A percentile compares a stretch with the other conserved stretches of the same genome.
These are phyloP conservation scores for Fusarium sp. DNA, from an alignment of 2,329 filamentous ascomycete species.

Conservation along the genomic window DNA sequence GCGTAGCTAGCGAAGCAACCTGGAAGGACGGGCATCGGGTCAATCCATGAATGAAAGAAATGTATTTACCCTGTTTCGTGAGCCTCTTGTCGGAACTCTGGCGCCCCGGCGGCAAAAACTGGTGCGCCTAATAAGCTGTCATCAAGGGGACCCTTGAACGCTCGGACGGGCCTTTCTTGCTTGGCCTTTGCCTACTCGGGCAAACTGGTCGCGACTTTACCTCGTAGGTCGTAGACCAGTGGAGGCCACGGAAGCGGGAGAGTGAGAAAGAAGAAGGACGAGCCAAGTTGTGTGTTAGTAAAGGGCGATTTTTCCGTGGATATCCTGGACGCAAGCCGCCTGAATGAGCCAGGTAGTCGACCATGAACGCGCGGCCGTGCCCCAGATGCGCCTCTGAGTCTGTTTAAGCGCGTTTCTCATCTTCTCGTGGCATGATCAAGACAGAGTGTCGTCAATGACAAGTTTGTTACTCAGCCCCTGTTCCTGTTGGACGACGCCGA, in stretches of 20 bases:
- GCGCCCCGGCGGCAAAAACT: constrained; percentile 36
- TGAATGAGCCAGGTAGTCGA: neutral
- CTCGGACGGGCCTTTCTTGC: constrained; percentile 19
- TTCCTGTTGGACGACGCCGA: neutral
- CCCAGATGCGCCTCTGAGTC: constrained; percentile 10
- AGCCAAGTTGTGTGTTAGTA: constrained; percentile 2
- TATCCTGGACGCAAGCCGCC: neutral
- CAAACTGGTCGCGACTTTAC: constrained; percentile 39
- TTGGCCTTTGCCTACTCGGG: constrained; percentile 36
- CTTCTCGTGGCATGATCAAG: neutral
- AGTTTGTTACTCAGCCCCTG: neutral
- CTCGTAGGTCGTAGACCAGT: constrained; percentile 21
- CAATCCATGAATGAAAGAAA: constrained; percentile 12
- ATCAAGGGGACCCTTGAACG: constrained; percentile 34
- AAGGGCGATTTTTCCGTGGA: constrained; percentile 11
- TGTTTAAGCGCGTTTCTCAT: constrained; percentile 9
- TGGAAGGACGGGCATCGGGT: neutral
- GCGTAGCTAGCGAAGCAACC: constrained; percentile 6
- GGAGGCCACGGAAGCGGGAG: constrained; percentile 15
- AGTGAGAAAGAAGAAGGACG: constrained; percentile 5
- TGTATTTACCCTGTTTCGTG: neutral
- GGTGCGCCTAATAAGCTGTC: constrained; percentile 32
- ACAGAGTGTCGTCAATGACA: neutral
- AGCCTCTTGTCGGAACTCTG: constrained; percentile 1
- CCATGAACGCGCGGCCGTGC: constrained; percentile 8